Conservation (phyloP, 2,329 filamentous ascomycete species). For the Colletotrichum chlorophyti region DNA sequence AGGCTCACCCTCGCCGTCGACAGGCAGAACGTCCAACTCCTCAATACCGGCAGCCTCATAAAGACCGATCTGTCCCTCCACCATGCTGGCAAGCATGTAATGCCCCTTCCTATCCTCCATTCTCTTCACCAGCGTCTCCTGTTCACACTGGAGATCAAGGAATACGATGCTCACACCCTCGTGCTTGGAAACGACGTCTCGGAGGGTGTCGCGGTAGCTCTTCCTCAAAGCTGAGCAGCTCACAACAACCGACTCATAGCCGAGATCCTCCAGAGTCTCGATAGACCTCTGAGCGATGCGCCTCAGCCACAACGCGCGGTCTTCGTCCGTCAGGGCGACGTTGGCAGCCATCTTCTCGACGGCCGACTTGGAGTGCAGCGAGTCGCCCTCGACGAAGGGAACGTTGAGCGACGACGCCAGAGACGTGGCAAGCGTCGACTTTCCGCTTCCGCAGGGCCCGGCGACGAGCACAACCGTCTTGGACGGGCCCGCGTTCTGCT, state of each 20-base stretch:
- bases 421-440: conserved; percentile 43
- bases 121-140: conserved; percentile 38
- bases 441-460: conserved; percentile 49
- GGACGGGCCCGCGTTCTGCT: conserved; percentile 34
- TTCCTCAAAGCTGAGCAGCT: conserved; percentile 47
- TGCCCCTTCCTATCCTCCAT: conserved; percentile 37
- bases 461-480: conserved; percentile 42
- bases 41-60: conserved; percentile 36
- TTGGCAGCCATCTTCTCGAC: conserved; percentile 40
- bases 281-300: conserved; percentile 33
- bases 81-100: conserved; percentile 45
- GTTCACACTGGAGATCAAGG: conserved; percentile 42
- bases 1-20: conserved; percentile 30
- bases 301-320: conserved; percentile 39
- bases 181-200: conserved; percentile 28
- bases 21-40: conserved; percentile 44
- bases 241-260: conserved; percentile 38
- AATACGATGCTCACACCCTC: conserved; percentile 36
- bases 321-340: conserved; percentile 39
- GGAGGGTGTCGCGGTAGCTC: conserved; percentile 40
- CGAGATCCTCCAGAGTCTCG: conserved; percentile 36
- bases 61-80: conserved; percentile 40
- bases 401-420: conserved; percentile 37
- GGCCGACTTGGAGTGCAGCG: conserved; percentile 40
- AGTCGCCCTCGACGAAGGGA: conserved; percentile 49